Conservation (phyloP, 2,329 filamentous ascomycete species). For the Davidsoniella australis region DNA sequence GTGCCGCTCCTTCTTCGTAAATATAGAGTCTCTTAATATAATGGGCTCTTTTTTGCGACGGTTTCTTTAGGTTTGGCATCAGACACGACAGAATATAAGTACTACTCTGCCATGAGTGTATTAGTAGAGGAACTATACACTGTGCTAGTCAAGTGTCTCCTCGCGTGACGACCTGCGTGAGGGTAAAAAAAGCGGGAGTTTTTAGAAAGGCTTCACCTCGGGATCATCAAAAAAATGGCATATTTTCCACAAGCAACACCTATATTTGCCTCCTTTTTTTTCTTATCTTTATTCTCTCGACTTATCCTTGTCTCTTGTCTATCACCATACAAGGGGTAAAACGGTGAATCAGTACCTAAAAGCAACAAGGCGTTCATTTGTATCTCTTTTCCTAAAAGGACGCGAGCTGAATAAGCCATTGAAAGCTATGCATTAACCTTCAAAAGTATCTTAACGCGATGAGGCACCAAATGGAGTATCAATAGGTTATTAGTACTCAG, state of each 20-base stretch:
- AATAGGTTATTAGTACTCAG: too few relatives aligned
- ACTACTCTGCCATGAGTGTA: constrained; percentile 5
- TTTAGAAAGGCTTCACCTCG: constrained; percentile 27
- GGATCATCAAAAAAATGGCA: constrained; percentile 28
- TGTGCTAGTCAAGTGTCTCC: constrained; percentile 23
- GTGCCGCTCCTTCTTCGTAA: constrained; percentile 58
- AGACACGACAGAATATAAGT: constrained; percentile 11
- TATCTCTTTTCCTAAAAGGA: too few relatives aligned
- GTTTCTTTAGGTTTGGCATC: constrained; percentile 26
- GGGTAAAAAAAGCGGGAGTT: constrained; percentile 27
- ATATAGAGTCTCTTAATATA: constrained; percentile 23
- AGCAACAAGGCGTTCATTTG: too few relatives aligned
- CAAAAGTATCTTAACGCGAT: too few relatives aligned
- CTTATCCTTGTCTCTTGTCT: too few relatives aligned
- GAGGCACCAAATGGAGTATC: too few relatives aligned
- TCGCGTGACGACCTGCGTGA: constrained; percentile 25
- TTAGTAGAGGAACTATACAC: constrained; percentile 20
- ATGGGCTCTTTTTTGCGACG: constrained; percentile 18
- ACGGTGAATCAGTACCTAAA: too few relatives aligned
- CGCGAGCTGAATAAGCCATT: too few relatives aligned
- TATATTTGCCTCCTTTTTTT: background rate
- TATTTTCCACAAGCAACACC: constrained; percentile 7
- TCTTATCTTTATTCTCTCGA: background rate
- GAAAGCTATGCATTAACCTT: too few relatives aligned
- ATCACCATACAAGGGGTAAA: too few relatives aligned